Conservation (phyloP, 2,329 filamentous ascomycete genomes). For the Geosmithia flava region DNA sequence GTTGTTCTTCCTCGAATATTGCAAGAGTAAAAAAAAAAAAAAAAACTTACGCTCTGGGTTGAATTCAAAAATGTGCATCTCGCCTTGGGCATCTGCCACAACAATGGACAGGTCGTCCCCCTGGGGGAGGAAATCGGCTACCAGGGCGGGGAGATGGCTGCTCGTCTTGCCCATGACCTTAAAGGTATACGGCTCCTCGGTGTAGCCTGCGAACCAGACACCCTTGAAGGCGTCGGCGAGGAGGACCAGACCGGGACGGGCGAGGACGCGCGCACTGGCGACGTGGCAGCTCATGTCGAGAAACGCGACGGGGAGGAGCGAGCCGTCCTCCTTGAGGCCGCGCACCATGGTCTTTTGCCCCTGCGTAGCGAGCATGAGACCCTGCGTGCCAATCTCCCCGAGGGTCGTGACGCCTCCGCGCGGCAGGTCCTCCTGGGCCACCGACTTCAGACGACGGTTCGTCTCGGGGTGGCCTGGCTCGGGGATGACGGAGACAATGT, state of each 20-base stretch:
- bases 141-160: constrained; percentile 63
- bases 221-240: constrained; percentile 89
- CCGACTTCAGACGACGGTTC: constrained; percentile 70
- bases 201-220: constrained; percentile 92
- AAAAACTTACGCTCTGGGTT: constrained; percentile 72
- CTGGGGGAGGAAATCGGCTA: constrained; percentile 80
- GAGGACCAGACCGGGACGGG: constrained; percentile 72
- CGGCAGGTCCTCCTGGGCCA: constrained; percentile 82
- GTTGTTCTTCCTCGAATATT: no score
- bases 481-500: constrained; percentile 83
- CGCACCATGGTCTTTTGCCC: constrained; percentile 97
- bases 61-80: constrained; percentile 82
- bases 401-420: constrained; percentile 84
- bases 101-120: constrained; percentile 74
- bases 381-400: constrained; percentile 74
- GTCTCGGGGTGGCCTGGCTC: constrained; percentile 78
- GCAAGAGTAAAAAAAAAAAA: background rate
- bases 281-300: constrained; percentile 97
- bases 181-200: constrained; percentile 94
- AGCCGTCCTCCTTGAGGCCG: constrained; percentile 89
- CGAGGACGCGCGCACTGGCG: constrained; percentile 70
- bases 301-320: constrained; percentile 85
- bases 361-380: constrained; percentile 79
- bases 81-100: constrained; percentile 71
- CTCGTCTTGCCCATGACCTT: constrained; percentile 82